Percentiles rank a stretch among this genome's conserved stretches.
Evolutionary conservation across 2,329 filamentous ascomycete genomes (phyloP).

Genomic region (Fusarium sp.): DNA sequence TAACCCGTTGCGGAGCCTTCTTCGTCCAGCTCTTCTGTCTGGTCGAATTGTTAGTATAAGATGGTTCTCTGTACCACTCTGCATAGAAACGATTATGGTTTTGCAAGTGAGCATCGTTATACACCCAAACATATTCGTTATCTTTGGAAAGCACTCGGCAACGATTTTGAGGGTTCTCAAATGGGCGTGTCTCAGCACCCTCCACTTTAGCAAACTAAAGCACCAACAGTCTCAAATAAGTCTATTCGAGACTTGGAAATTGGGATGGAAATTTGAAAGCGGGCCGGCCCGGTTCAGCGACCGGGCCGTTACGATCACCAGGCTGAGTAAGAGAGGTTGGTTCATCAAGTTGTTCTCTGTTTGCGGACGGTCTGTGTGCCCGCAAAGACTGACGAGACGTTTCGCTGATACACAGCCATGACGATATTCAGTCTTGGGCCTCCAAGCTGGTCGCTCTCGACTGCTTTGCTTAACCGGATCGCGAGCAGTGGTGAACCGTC

Average conservation of each 20-base stretch:
- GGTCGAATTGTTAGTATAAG: constrained; percentile 30
- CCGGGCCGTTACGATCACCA: constrained; percentile 45
- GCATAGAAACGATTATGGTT: constrained; percentile 5
- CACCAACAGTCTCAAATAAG: constrained; percentile 6
- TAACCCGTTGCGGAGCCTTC: constrained; percentile 26
- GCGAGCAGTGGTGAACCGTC: constrained; percentile 33
- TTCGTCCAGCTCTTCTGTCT: constrained; percentile 36
- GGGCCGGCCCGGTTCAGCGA: constrained; percentile 46
- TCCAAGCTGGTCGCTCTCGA: constrained; percentile 33
- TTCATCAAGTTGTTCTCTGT: constrained; percentile 14
- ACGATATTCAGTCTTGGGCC: constrained; percentile 30
- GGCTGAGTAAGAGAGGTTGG: constrained; percentile 26
- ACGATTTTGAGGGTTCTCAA: neutral
- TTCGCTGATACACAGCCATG: constrained; percentile 25
- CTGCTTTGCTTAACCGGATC: constrained; percentile 29
- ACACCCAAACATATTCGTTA: constrained; percentile 1
- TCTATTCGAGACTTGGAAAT: constrained; percentile 11
- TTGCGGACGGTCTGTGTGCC: constrained; percentile 28
- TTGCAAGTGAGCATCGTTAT: constrained; percentile 31
- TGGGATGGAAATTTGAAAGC: constrained; percentile 38
- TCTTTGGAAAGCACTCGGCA: neutral
- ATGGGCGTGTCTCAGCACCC: constrained; percentile 3
- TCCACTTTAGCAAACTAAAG: constrained; percentile 8
- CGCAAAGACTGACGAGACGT: constrained; percentile 12
- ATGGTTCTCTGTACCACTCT: constrained; percentile 7